Percentiles rank a stretch among this genome's conserved stretches.
phyloP scores from a whole-genome alignment of 768 basidiomycete genomes.

The Rhizopogon vinicolor region DNA sequence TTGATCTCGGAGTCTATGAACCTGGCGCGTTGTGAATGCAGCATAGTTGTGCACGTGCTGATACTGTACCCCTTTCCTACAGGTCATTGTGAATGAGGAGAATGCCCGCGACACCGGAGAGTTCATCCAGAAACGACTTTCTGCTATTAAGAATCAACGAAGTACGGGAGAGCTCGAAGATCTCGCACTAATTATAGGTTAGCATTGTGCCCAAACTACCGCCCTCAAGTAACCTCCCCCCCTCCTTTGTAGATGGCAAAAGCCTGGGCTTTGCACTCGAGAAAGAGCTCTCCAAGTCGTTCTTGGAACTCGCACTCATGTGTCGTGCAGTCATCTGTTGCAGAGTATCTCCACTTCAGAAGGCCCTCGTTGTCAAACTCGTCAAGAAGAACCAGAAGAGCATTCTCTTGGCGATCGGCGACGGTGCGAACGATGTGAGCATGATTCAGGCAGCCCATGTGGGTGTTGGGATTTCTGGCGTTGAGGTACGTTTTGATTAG shows the following conservation, averaged over 20 bases:
- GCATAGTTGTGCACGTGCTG: neutral
- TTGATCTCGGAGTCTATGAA: constrained; percentile 99
- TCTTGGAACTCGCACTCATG: constrained; percentile 94
- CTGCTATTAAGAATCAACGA: constrained; percentile 90
- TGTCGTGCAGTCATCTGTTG: constrained; percentile 87
- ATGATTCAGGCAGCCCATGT: constrained; percentile 99
- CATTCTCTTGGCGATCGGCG: constrained; percentile 94
- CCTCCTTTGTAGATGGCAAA: constrained; percentile 70
- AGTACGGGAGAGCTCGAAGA: constrained; percentile 92
- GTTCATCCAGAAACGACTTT: constrained; percentile 82
- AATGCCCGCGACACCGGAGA: constrained; percentile 77
- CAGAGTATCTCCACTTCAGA: constrained; percentile 89
- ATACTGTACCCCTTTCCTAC: constrained; percentile 3
- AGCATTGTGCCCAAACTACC: constrained; percentile 10
- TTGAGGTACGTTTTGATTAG: constrained; percentile 59
- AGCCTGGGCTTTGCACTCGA: constrained; percentile 90
- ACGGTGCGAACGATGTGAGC: constrained; percentile 97
- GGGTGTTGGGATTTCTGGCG: constrained; percentile 95
- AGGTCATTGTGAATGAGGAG: constrained; percentile 96
- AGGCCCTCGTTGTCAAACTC: constrained; percentile 96
- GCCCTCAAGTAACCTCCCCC: neutral
- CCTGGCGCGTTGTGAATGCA: constrained; percentile 45
- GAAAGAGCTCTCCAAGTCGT: constrained; percentile 84
- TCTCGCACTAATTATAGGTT: constrained; percentile 91
- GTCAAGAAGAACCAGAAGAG: constrained; percentile 95